These are phyloP conservation scores for Amylocystis lapponica DNA, from an alignment of 768 basidiomycete species.

Conservation along the genomic window DNA sequence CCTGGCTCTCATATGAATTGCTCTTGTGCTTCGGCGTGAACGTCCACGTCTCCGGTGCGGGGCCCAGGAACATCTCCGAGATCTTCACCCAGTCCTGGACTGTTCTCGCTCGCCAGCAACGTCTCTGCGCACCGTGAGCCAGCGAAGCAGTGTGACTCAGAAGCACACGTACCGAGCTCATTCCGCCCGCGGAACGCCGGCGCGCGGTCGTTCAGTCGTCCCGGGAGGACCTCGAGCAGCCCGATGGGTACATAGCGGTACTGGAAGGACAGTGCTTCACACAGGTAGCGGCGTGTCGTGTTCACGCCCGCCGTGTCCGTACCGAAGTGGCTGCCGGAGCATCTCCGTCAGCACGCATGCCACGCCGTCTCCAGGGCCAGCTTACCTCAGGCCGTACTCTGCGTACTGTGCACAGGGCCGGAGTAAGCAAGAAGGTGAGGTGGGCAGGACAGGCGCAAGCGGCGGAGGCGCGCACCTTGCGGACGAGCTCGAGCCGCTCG, in stretches of 20 bases:
- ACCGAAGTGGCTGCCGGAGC: slow-evolving; percentile 61
- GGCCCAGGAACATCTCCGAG: slow-evolving; percentile 92
- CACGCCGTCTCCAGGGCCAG: neutral
- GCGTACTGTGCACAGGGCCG: slow-evolving; percentile 74
- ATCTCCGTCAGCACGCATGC: neutral
- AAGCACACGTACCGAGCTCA: slow-evolving; percentile 68
- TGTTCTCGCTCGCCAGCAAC: slow-evolving; percentile 70
- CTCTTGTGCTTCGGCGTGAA: slow-evolving; percentile 96
- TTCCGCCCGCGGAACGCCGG: slow-evolving; percentile 83
- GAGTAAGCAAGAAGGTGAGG: too few relatives aligned
- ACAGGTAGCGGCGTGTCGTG: slow-evolving; percentile 87
- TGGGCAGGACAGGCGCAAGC: too few relatives aligned
- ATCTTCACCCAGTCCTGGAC: slow-evolving; percentile 89
- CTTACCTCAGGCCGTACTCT: slow-evolving; percentile 76
- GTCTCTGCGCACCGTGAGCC: slow-evolving; percentile 52
- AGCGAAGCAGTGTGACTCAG: neutral
- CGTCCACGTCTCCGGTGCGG: slow-evolving; percentile 72
- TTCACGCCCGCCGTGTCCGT: slow-evolving; percentile 88
- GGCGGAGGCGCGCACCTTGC: slow-evolving; percentile 63
- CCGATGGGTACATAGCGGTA: slow-evolving; percentile 96
- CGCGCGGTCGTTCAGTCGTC: slow-evolving; percentile 83
- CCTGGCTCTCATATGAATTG: slow-evolving; percentile 72
- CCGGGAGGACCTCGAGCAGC: slow-evolving; percentile 76
- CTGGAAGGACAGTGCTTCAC: slow-evolving; percentile 93
- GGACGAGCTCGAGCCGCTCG: slow-evolving; percentile 75